A percentile compares a stretch with the other conserved stretches of the same genome.
Conservation (phyloP, 495 filamentous ascomycete genomes). For the Podospora pseudocomata region DNA sequence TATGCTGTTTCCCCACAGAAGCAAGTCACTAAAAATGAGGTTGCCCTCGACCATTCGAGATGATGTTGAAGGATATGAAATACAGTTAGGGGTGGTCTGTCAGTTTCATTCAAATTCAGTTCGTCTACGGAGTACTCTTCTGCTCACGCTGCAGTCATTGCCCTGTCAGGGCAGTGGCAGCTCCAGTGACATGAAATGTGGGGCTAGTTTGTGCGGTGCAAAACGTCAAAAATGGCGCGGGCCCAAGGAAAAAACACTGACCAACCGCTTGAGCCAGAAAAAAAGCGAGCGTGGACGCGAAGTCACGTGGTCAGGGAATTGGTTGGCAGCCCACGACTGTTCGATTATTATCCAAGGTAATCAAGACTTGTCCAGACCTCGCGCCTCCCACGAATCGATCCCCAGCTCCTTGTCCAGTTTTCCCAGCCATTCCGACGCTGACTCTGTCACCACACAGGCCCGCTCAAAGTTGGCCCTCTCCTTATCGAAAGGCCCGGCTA, state of each 20-base stretch:
- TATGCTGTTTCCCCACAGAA: not conserved
- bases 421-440: not conserved
- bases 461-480: constrained; percentile 7
- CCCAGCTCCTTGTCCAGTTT: constrained; percentile 15
- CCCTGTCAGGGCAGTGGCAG: not conserved
- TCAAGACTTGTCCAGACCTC: not conserved
- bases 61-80: too few species aligned
- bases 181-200: not conserved
- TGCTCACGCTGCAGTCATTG: too few species aligned
- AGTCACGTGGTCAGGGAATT: constrained; percentile 22
- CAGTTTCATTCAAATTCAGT: too few species aligned
- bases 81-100: too few species aligned
- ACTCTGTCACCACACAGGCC: constrained; percentile 5
- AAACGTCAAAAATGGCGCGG: constrained; percentile 16
- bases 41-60: too few species aligned
- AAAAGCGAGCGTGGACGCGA: constrained; percentile 21
- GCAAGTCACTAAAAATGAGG: not conserved
- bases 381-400: constrained; percentile 3
- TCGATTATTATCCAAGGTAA: too few species aligned
- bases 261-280: constrained; percentile 10
- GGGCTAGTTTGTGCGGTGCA: not conserved
- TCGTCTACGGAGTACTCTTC: too few species aligned
- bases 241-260: constrained; percentile 3
- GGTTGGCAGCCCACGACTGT: not conserved
- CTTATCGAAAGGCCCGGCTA: constrained; percentile 1